Evolutionary conservation across 352 stramenopile species (phyloP), one percentile per base, ranked within the genome.

Genomic region (Pythium guiyangense): DNA sequence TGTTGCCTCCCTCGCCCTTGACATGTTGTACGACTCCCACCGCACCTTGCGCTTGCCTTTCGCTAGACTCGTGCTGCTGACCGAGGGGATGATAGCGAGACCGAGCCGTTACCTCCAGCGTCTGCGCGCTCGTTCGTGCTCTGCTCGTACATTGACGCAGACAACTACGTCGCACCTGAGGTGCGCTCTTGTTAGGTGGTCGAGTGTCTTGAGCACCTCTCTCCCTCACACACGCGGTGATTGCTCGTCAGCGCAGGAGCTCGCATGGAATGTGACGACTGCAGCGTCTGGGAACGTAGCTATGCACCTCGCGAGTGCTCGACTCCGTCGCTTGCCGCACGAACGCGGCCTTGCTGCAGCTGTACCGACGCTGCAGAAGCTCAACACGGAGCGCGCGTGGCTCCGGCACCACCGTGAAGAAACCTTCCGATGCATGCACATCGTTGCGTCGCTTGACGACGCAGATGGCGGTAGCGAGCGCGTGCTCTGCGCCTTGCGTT

Each of bases 371-470:
- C n/a, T 34, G 49, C 62, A 46, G 60, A 79, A 70, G n/a, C 20
- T n/a, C 53, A 80, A 78, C 35, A 52, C 43, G 25, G 49, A 59
- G 57, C 70, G 53, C 17, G 67, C 35, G 20, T 80, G 53, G 68
- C 57, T 68, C 34, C 76, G 76, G n/a, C 45, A 55, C 1, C 75
- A 79, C 40, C 78, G 78, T 10, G 81, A 89, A 40, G 69, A 85
- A 50, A 59, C 63, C 42, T 77, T 77, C 47, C 71, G 70, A 25
- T 61, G 73, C n/a, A 91, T 91, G 81, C 74, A 88, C 54, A 50
- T 91, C 26, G 71, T 84, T 47, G 69, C 79, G 6, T 59, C 57
- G 3, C 54, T 89, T 4, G 37, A 39, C 6, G 61, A 25, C 2
- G 15, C 46, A 27, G n/a, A 43, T 20, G 17, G 11, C n/a, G n/a